phyloP scores from a whole-genome alignment of 805 yeast species.

The Barnettozyma californica region DNA sequence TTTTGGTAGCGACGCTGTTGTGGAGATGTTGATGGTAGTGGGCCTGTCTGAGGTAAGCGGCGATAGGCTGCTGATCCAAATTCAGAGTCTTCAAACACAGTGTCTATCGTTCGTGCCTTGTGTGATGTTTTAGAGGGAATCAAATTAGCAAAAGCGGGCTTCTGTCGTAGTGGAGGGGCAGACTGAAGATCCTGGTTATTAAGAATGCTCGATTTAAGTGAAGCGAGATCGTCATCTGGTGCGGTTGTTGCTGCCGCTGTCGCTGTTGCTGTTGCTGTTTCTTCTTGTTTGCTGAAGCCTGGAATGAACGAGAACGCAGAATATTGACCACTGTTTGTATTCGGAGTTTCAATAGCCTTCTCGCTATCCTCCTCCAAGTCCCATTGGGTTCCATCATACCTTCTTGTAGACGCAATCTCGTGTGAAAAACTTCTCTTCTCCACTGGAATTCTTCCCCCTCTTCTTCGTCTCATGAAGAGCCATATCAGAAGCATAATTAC shows the following conservation, averaged over 20 bases:
- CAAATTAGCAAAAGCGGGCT: not conserved
- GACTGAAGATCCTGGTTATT: conserved; percentile 10
- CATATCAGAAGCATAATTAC: conserved; percentile 14
- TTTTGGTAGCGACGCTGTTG: conserved; percentile 14
- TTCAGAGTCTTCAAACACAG: conserved; percentile 25
- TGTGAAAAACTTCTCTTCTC: conserved; percentile 23
- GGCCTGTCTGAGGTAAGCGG: not conserved
- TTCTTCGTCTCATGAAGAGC: conserved; percentile 13
- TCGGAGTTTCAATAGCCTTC: not conserved
- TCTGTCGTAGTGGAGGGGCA: not conserved
- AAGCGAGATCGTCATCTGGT: conserved; percentile 1
- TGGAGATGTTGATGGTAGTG: not conserved
- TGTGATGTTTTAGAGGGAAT: not conserved
- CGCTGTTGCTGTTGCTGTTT: not conserved
- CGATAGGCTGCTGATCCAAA: conserved; percentile 7
- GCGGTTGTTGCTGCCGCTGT: not conserved
- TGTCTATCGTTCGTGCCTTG: conserved; percentile 19
- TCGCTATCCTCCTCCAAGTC: conserved; percentile 3
- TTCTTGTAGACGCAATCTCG: conserved; percentile 23
- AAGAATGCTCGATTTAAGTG: conserved; percentile 14
- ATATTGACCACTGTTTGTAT: not conserved
- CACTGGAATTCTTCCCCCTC: not conserved
- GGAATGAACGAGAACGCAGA: conserved; percentile 12
- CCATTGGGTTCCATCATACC: conserved; percentile 13
- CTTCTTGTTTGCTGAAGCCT: not conserved